Base-by-base conservation (phyloP, 306 rosid genomes). In the Castanea mollissima region DNA sequence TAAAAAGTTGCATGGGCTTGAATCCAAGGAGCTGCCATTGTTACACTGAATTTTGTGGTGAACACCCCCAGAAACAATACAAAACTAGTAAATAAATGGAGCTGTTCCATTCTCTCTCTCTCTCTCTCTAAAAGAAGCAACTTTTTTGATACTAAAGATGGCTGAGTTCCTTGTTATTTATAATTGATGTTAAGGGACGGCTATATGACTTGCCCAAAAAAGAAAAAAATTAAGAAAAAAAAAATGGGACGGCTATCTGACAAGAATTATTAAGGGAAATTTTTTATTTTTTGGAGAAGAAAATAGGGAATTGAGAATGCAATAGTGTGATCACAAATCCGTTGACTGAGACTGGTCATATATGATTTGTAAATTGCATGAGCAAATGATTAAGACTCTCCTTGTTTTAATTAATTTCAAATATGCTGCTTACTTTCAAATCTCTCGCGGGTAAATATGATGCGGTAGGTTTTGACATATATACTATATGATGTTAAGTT, bases 1-100 rank as follows among this genome's bases (percentile, higher is more conserved):
- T 90, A 90, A 82, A 88, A 90, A 52, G 94, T 86, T 82, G 86
- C 90, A 81, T 83, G 90, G 79, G 91, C 94, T 81, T 16, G 51
- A 18, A 6, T 74, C 94, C 94, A 88, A 41, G 0, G 63, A 72
- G 86, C 86, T 0, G 80, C 77, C 56, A 38, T 38, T 38, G 80
- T 84, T 79, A 78, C 80, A 71, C 74, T 60, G 46, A 81, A 19
- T 38, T 83, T 69, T 32, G 86, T 52, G 77, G 84, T 73, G 71
- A 80, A 77, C 23, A 85, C 31, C 41, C 38, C 75, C 55, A 85
- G 25, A 75, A 83, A n/a, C 69, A 83, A 64, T 46, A 79, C 19
- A 19, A 79, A 25, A 71, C 69, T 18, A 14, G 29, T 4, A n/a
- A 71, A 16, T 15, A n/a, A 49, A 20, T 60, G 19, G n/a, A 75